Conservation (phyloP, 768 basidiomycete genomes). For the Boletus pseudopeckii region DNA sequence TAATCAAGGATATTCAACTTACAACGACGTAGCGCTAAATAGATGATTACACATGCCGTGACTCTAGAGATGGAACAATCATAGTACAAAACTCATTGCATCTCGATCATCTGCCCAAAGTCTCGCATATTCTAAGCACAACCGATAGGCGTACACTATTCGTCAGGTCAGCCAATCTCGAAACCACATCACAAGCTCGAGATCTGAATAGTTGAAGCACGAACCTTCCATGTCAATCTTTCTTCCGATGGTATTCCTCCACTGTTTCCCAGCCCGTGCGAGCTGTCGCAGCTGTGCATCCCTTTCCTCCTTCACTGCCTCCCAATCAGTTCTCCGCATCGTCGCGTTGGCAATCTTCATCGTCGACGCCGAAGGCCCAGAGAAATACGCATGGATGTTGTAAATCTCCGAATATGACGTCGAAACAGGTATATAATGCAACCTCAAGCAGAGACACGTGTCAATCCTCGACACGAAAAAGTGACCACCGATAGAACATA, state of each 20-base stretch:
- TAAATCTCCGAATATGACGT: slow-evolving; percentile 87
- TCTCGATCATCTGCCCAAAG: slow-evolving; percentile 84
- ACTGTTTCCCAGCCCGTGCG: slow-evolving; percentile 87
- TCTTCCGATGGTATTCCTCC: slow-evolving; percentile 83
- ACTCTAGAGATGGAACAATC: not conserved
- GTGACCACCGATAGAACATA: slow-evolving; percentile 26
- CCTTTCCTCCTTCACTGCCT: slow-evolving; percentile 46
- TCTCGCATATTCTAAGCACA: slow-evolving; percentile 86
- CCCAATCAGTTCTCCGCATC: slow-evolving; percentile 28
- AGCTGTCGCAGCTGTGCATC: slow-evolving; percentile 76
- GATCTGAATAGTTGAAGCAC: slow-evolving; percentile 17
- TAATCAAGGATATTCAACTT: too few species aligned
- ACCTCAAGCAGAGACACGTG: slow-evolving; percentile 43
- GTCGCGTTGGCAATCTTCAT: slow-evolving; percentile 54
- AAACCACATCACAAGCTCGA: not conserved
- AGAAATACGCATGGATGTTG: slow-evolving; percentile 91
- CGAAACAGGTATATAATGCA: slow-evolving; percentile 93
- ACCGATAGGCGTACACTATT: slow-evolving; percentile 79
- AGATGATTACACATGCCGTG: not conserved
- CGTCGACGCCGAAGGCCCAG: slow-evolving; percentile 67
- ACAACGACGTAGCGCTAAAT: not conserved
- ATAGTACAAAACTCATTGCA: slow-evolving; percentile 46
- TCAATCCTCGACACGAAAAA: not conserved
- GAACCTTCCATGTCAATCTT: slow-evolving; percentile 90
- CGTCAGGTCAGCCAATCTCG: not conserved